These are phyloP conservation scores for Narthecium ossifragum DNA, from an alignment of 106 monocot genomes.

Conservation along the genomic window DNA sequence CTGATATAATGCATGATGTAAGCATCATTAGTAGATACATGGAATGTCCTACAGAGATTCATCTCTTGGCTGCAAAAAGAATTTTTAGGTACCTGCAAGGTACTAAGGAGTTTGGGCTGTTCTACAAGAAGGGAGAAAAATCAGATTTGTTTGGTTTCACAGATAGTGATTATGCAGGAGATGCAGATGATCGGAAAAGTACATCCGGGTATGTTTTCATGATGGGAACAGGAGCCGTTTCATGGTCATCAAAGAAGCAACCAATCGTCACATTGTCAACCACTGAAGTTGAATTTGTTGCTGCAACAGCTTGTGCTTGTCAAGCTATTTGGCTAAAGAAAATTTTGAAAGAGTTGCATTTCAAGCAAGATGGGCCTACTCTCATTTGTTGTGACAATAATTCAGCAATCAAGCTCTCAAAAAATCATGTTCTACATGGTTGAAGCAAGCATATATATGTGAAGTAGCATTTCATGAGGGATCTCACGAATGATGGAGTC, in stretches of 20 bases:
- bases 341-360: not conserved
- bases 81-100: not conserved
- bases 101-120: not conserved
- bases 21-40: slow-evolving; percentile 5
- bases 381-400: not conserved
- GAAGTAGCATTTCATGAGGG: not conserved
- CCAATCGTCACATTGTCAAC: not conserved
- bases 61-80: slow-evolving; percentile 4
- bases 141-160: not conserved
- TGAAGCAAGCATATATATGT: not conserved
- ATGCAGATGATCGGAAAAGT: not conserved
- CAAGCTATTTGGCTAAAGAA: too few species aligned
- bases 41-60: slow-evolving; percentile 1
- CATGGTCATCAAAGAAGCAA: slow-evolving; percentile 2
- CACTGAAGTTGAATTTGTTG: slow-evolving; percentile 2
- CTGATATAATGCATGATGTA: slow-evolving; percentile 11
- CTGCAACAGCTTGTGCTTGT: too few species aligned
- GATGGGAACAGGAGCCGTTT: not conserved
- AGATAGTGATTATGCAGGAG: not conserved
- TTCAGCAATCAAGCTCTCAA: not conserved
- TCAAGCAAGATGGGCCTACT: not conserved
- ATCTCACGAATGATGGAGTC: not conserved
- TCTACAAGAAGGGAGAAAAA: not conserved
- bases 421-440: not conserved
- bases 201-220: slow-evolving; percentile 2